phyloP scores from a whole-genome alignment of 2,329 filamentous ascomycete species.

The Clarireedia homoeocarpa region DNA sequence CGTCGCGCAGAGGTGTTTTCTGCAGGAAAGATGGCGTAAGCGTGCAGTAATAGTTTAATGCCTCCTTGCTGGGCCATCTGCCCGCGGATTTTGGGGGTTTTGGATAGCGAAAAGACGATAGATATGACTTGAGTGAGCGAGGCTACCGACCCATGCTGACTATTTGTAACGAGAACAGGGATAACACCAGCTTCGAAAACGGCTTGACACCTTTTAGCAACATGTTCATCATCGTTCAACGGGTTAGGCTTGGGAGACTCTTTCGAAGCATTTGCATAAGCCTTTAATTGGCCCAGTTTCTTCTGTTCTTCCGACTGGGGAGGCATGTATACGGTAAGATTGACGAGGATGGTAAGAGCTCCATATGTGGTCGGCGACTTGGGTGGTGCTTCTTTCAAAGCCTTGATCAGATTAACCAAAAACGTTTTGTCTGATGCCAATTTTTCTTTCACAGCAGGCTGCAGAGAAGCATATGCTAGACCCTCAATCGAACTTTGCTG shows the following conservation, averaged over 20 bases:
- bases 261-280: constrained; percentile 82
- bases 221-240: constrained; percentile 68
- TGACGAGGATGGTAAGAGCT: constrained; percentile 74
- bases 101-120: constrained; percentile 71
- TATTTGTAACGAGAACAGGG: constrained; percentile 67
- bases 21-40: constrained; percentile 54
- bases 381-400: constrained; percentile 48
- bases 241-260: constrained; percentile 53
- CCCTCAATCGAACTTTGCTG: constrained; percentile 77
- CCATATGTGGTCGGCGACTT: constrained; percentile 75
- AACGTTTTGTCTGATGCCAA: constrained; percentile 62
- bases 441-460: constrained; percentile 76
- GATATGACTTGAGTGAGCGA: constrained; percentile 66
- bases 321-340: constrained; percentile 76
- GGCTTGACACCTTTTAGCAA: constrained; percentile 64
- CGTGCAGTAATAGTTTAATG: constrained; percentile 71
- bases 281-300: constrained; percentile 84
- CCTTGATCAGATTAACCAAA: constrained; percentile 60
- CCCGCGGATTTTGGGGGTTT: constrained; percentile 65
- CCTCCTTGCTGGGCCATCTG: constrained; percentile 89
- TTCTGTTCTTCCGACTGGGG: constrained; percentile 81
- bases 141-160: constrained; percentile 62
- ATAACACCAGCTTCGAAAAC: constrained; percentile 74
- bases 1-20: constrained; percentile 41
- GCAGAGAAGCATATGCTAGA: constrained; percentile 83